Evolutionary conservation across 768 basidiomycete species (phyloP), one percentile per base, ranked within the genome.

Genomic region (Mycena kentingensis): DNA sequence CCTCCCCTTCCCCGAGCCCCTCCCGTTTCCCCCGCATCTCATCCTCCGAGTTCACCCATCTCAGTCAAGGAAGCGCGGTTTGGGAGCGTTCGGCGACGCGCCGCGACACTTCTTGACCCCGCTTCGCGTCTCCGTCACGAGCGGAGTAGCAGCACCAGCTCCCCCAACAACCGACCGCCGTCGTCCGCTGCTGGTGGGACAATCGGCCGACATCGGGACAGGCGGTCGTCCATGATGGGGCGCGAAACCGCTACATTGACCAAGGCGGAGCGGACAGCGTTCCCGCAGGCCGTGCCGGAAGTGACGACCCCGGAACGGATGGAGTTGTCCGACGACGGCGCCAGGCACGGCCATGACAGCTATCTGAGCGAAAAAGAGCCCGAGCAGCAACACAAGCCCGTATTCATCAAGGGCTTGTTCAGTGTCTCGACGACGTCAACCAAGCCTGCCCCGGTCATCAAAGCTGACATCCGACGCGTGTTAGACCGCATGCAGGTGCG

Each of bases 361-460:
- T 73, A 78, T 60, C 69, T 72, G 31, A 69, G 60, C 26, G 85
- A 86, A 60, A 87, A 85, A 70, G 88, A 91, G 52, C 87, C 92
- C 65, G n/a, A n/a, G n/a, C n/a, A n/a, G n/a, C n/a, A n/a, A n/a
- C n/a, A n/a, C n/a, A 98, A 98, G 73, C 92, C 97, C 1, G 85
- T 98, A 38, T 96, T 92, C 71, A 73, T 98, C 64, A 99, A 98
- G 72, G 97, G 97, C 5, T 66, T 99, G 43, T 98, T 99, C 74
- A 94, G 93, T 60, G 97, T 99, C 35, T 88, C 92, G 5, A 99
- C 97, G 5, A 99, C 97, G 2, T 90, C 93, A 24, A 93, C 93
- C 4, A 98, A 96, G 65, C 65, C 90, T 5, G 89, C 93, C 4
- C 70, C 80, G 13, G 77, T 82, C 8, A 85, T 98, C 71, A 90